Conservation (phyloP, 202 grass and related monocot species). For the Musa balbisiana region DNA sequence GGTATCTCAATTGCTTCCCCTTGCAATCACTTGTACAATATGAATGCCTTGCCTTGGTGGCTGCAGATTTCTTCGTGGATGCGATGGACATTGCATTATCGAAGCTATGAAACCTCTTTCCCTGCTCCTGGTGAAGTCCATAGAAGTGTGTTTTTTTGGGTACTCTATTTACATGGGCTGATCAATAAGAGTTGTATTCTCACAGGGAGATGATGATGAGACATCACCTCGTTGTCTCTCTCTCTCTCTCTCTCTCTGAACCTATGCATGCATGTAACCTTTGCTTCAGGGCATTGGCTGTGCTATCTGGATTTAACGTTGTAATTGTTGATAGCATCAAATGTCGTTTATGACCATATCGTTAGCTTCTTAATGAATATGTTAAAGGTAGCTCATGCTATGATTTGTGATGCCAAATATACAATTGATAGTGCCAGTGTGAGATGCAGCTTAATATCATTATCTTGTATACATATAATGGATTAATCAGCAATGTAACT, state of each 20-base stretch:
- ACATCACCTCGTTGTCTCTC: conserved; percentile 13
- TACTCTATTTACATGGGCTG: neutral
- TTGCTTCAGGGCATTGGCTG: neutral
- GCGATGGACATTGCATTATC: conserved; percentile 3
- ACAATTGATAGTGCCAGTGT: too few species aligned
- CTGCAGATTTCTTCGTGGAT: neutral
- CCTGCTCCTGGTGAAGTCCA: neutral
- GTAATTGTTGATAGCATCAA: too few species aligned
- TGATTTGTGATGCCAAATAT: too few species aligned
- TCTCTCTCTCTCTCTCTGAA: neutral
- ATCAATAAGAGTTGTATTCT: conserved; percentile 9
- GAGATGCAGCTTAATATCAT: too few species aligned
- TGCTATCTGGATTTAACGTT: neutral
- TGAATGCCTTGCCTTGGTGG: neutral
- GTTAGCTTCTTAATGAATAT: neutral
- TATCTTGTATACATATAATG: too few species aligned
- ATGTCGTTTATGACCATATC: neutral
- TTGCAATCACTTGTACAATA: neutral
- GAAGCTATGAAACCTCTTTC: neutral
- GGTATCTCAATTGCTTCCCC: neutral
- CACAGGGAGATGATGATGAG: neutral
- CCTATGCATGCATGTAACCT: neutral
- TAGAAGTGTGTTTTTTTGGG: neutral
- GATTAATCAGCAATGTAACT: too few species aligned
- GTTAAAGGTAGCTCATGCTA: too few species aligned